phyloP scores from a whole-genome alignment of 176 grass and related monocot genomes.

The Zea mays region Zm-B73-REFERENCE-NAM-5.0 NC_050104.1:81660001-81660500 shows the following conservation, averaged over 20 bases:
- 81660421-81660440: neutral
- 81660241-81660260: neutral
- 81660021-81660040: constrained; percentile 87
- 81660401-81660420: neutral
- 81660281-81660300: neutral
- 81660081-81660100: constrained; percentile 35
- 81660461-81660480: neutral
- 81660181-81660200: constrained; percentile 38
- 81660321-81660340: neutral
- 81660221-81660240: neutral
- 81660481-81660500: neutral
- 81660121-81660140: too few relatives aligned
- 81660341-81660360: constrained; percentile 18
- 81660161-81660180: neutral
- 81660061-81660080: constrained; percentile 40
- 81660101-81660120: neutral
- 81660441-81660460: neutral
- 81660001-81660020: constrained; percentile 99
- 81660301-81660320: neutral
- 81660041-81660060: constrained; percentile 32
- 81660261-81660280: constrained; percentile 43
- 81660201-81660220: constrained; percentile 24
- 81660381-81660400: neutral
- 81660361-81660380: neutral
- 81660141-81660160: neutral